Conservation (phyloP, 306 rosid genomes). For the Citrullus amarus region DNA sequence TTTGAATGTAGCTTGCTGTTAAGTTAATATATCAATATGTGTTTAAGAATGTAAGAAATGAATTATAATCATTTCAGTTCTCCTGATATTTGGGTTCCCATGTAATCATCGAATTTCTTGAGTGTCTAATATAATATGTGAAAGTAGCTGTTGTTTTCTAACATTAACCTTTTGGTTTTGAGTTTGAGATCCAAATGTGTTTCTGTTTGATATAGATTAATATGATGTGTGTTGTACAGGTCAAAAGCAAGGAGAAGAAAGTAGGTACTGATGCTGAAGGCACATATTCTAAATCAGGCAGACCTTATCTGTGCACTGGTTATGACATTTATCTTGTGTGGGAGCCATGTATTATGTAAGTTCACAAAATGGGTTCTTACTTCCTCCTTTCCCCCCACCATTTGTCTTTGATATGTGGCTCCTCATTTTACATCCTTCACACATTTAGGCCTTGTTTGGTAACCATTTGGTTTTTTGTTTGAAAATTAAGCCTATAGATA, state of each 20-base stretch:
- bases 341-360: slow-evolving; percentile 97
- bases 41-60: too few species aligned
- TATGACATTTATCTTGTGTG: slow-evolving; percentile 86
- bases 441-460: too few species aligned
- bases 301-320: slow-evolving; percentile 87
- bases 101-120: too few species aligned
- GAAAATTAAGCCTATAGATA: too few species aligned
- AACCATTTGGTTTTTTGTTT: too few species aligned
- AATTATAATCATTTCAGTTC: too few species aligned
- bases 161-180: too few species aligned
- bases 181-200: not conserved
- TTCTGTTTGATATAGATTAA: not conserved
- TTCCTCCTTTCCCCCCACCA: not conserved
- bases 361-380: not conserved
- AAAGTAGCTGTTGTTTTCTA: too few species aligned
- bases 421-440: not conserved
- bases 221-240: slow-evolving; percentile 34
- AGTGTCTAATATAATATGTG: too few species aligned
- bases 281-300: slow-evolving; percentile 17
- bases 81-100: too few species aligned
- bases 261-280: slow-evolving; percentile 19
- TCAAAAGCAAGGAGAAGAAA: slow-evolving; percentile 28
- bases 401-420: not conserved
- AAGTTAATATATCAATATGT: too few species aligned
- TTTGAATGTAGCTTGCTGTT: too few species aligned